Percentiles rank a stretch among this genome's conserved stretches.
Conservation (phyloP, 139 green algal genomes). For the Chlorella sorokiniana region DNA sequence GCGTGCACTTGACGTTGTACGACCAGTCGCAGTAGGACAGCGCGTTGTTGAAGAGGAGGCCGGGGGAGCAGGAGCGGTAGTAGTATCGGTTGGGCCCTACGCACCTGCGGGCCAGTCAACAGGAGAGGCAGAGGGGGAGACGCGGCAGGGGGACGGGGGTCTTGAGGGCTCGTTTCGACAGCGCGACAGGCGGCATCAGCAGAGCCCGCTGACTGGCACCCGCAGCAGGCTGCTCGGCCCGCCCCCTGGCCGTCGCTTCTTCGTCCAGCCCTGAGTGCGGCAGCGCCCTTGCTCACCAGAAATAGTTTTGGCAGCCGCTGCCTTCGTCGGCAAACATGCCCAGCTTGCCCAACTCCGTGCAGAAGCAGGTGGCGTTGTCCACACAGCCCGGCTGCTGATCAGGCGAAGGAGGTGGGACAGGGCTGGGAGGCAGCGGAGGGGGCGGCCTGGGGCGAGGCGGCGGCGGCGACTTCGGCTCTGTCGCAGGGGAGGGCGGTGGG, state of each 20-base stretch:
- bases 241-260: too few relatives aligned
- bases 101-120: constrained; percentile 1
- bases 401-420: not conserved
- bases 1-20: not conserved
- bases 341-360: not conserved
- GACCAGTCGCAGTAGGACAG: constrained; percentile 25
- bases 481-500: not conserved
- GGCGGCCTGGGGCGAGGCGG: not conserved
- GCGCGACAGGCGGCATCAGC: not conserved
- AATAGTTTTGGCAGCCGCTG: constrained; percentile 14
- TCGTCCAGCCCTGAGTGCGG: too few relatives aligned
- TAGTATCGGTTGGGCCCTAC: constrained; percentile 8
- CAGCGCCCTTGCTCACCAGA: constrained; percentile 21
- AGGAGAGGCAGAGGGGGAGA: not conserved
- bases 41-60: constrained; percentile 25
- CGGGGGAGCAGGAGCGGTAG: constrained; percentile 22
- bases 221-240: not conserved
- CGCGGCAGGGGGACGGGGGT: not conserved
- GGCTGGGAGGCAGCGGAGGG: not conserved
- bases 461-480: not conserved
- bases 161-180: too few relatives aligned
- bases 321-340: constrained; percentile 28
- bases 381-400: constrained; percentile 4
- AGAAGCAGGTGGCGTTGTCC: constrained; percentile 22
- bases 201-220: not conserved